A percentile compares a stretch with the other conserved stretches of the same genome.
Conservation (phyloP, 192 early-diverging fungal genomes). For the Glomus cerebriforme region DNA sequence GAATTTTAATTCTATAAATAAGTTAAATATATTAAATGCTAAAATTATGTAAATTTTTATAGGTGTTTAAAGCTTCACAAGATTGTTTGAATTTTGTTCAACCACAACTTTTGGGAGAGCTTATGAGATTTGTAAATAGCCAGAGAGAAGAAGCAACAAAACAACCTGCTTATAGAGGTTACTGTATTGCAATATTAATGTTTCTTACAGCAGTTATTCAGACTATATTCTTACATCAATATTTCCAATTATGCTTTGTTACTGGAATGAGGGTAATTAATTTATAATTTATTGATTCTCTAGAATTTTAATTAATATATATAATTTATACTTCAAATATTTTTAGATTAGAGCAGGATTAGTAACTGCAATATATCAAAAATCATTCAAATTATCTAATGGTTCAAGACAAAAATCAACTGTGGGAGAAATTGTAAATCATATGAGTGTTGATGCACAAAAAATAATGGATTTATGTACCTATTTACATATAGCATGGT, state of each 20-base stretch:
- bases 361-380: slow-evolving; percentile 83
- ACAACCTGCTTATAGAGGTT: slow-evolving; percentile 69
- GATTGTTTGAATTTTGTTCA: slow-evolving; percentile 80
- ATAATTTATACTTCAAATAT: not conserved
- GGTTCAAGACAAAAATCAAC: slow-evolving; percentile 77
- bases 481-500: slow-evolving; percentile 76
- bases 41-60: not conserved
- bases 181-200: slow-evolving; percentile 84
- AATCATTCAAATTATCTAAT: slow-evolving; percentile 80
- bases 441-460: slow-evolving; percentile 69
- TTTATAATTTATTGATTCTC: not conserved
- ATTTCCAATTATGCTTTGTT: slow-evolving; percentile 81
- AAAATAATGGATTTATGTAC: slow-evolving; percentile 63
- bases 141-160: slow-evolving; percentile 57
- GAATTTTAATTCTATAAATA: not conserved
- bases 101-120: slow-evolving; percentile 71
- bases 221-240: slow-evolving; percentile 84
- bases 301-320: not conserved
- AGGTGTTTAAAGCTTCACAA: slow-evolving; percentile 73
- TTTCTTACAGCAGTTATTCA: slow-evolving; percentile 71
- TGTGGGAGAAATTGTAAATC: slow-evolving; percentile 57
- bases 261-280: slow-evolving; percentile 64
- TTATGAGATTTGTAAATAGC: slow-evolving; percentile 67
- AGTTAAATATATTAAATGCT: not conserved
- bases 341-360: slow-evolving; percentile 63